Percentiles rank a stretch among this genome's conserved stretches.
Evolutionary conservation across 1,139 yeast species (phyloP).

Genomic region (Blastobotrys serpentis): DNA sequence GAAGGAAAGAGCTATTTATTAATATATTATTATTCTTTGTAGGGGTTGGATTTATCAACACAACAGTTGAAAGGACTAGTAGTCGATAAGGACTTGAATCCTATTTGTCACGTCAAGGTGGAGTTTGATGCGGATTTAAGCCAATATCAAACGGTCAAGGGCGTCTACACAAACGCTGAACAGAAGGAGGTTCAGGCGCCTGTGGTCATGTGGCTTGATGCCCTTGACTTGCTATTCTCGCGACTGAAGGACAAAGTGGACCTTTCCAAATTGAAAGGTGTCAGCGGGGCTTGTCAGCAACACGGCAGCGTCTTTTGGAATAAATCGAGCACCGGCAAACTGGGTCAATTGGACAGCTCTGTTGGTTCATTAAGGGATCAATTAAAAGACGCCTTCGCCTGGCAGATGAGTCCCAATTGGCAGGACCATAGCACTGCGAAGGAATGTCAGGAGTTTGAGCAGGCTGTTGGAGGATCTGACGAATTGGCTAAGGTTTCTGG

Average conservation of each 20-base stretch:
- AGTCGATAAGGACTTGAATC: slow-evolving; percentile 53
- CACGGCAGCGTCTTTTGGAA: slow-evolving; percentile 91
- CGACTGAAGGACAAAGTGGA: slow-evolving; percentile 57
- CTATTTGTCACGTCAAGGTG: slow-evolving; percentile 58
- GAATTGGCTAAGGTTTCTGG: slow-evolving; percentile 71
- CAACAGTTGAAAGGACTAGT: slow-evolving; percentile 82
- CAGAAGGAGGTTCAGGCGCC: slow-evolving; percentile 55
- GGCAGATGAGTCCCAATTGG: slow-evolving; percentile 82
- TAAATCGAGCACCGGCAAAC: slow-evolving; percentile 43
- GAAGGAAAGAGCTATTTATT: slow-evolving; percentile 8
- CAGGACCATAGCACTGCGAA: slow-evolving; percentile 85
- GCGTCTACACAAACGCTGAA: slow-evolving; percentile 56
- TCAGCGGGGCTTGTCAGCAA: slow-evolving; percentile 89
- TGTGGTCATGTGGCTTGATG: slow-evolving; percentile 85
- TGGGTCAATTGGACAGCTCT: slow-evolving; percentile 32
- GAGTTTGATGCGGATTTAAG: slow-evolving; percentile 69
- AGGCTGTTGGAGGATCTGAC: slow-evolving; percentile 60
- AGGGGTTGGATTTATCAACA: slow-evolving; percentile 83
- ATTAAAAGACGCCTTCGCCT: slow-evolving; percentile 50
- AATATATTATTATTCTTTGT: slow-evolving; percentile 8
- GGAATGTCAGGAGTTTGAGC: slow-evolving; percentile 65
- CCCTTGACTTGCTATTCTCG: slow-evolving; percentile 64
- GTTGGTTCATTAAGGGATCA: slow-evolving; percentile 23
- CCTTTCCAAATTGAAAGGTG: slow-evolving; percentile 59
- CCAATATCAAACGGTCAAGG: slow-evolving; percentile 62